Evolutionary conservation across 176 grass and related monocot genomes (phyloP).

Genomic region (Hordeum marinum): DNA sequence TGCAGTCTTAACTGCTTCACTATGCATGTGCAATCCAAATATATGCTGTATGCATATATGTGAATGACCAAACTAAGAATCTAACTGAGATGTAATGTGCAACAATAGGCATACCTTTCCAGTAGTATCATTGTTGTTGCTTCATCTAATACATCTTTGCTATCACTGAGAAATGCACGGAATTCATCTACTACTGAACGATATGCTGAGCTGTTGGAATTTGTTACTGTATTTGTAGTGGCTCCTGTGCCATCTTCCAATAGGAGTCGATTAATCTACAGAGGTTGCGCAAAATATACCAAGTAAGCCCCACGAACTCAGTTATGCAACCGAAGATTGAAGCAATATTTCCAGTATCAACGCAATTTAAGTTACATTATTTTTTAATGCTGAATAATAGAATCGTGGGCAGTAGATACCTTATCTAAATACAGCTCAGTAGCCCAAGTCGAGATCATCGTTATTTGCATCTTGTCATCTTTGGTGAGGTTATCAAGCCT

Average conservation of each 20-base stretch:
- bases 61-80: constrained; percentile 6
- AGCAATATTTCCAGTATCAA: constrained; percentile 7
- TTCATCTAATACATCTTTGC: constrained; percentile 96
- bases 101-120: constrained; percentile 58
- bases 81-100: background rate
- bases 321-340: constrained; percentile 6
- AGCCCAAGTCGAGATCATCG: constrained; percentile 97
- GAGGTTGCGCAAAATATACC: constrained; percentile 11
- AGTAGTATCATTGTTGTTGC: constrained; percentile 89
- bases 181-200: constrained; percentile 76
- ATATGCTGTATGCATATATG: background rate
- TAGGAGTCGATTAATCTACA: constrained; percentile 96
- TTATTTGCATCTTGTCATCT: constrained; percentile 95
- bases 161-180: constrained; percentile 90
- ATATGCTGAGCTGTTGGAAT: constrained; percentile 58
- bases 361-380: background rate
- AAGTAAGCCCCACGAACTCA: background rate
- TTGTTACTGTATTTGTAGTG: constrained; percentile 36
- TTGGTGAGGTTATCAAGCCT: constrained; percentile 87
- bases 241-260: constrained; percentile 67
- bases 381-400: constrained; percentile 15
- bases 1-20: background rate
- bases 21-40: background rate
- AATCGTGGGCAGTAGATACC: constrained; percentile 36
- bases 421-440: constrained; percentile 97